Conservation (phyloP, 2,329 filamentous ascomycete genomes). For the Beauveria scarabaeidicola region DNA sequence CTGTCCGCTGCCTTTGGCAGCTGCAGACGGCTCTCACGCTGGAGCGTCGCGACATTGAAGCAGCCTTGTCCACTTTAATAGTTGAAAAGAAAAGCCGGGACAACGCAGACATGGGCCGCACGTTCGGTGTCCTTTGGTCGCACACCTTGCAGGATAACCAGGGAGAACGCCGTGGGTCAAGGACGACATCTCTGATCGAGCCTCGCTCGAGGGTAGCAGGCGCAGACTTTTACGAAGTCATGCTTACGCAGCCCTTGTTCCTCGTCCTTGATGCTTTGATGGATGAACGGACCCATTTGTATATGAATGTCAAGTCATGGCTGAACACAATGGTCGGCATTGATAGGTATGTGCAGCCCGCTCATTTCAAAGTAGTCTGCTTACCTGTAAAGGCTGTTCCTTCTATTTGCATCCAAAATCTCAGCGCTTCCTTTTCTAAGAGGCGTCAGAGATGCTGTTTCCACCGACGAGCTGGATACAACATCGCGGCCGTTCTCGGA, state of each 20-base stretch:
- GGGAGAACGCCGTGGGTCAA: slow-evolving; percentile 43
- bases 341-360: slow-evolving; percentile 44
- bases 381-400: slow-evolving; percentile 42
- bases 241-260: slow-evolving; percentile 75
- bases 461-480: slow-evolving; percentile 14
- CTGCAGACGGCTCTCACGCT: slow-evolving; percentile 65
- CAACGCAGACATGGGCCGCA: slow-evolving; percentile 54
- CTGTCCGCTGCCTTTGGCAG: slow-evolving; percentile 77
- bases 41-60: slow-evolving; percentile 67
- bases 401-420: slow-evolving; percentile 52
- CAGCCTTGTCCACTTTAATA: slow-evolving; percentile 63
- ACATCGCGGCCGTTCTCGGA: slow-evolving; percentile 28
- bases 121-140: slow-evolving; percentile 74
- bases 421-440: slow-evolving; percentile 45
- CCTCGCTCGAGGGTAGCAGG: slow-evolving; percentile 38
- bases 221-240: slow-evolving; percentile 56
- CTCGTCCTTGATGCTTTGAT: slow-evolving; percentile 70
- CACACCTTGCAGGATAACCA: slow-evolving; percentile 59
- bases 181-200: slow-evolving; percentile 15
- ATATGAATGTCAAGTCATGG: slow-evolving; percentile 73
- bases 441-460: slow-evolving; percentile 13
- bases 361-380: background rate
- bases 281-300: slow-evolving; percentile 64
- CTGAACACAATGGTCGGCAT: slow-evolving; percentile 58
- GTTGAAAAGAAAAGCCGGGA: slow-evolving; percentile 39